Conservation (phyloP, 352 stramenopile genomes). For the Blastocystis sp. region DNA sequence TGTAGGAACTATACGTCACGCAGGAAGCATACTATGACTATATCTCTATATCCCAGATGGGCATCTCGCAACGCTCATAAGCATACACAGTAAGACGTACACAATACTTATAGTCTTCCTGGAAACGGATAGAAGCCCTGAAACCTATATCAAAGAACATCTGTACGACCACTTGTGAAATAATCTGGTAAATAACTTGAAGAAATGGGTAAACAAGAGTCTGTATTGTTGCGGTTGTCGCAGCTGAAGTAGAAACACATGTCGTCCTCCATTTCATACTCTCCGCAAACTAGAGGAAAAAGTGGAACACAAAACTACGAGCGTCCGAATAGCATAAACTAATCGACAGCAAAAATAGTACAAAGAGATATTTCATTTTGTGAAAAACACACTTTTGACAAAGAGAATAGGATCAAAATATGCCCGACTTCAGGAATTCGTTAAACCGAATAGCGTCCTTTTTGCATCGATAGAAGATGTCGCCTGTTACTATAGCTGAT, state of each 20-base stretch:
- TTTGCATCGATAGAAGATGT: too few species aligned
- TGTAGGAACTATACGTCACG: not conserved
- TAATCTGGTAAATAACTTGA: not conserved
- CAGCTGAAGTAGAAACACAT: conserved; percentile 5
- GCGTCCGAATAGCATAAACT: not conserved
- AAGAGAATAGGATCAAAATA: not conserved
- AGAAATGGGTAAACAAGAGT: not conserved
- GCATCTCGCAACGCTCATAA: conserved; percentile 16
- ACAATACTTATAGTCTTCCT: conserved; percentile 35
- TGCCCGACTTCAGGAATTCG: not conserved
- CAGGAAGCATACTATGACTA: not conserved
- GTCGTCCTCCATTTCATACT: conserved; percentile 12
- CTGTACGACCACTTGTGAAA: not conserved
- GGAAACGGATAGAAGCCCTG: not conserved
- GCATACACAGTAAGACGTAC: conserved; percentile 6
- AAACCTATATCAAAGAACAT: not conserved
- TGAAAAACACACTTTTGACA: not conserved
- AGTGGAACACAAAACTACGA: not conserved
- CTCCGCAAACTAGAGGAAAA: conserved; percentile 7
- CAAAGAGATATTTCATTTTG: conserved; percentile 4
- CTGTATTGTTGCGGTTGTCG: not conserved
- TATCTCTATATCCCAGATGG: conserved; percentile 34
- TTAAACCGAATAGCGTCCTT: not conserved
- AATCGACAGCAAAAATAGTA: not conserved
- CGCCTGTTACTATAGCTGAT: too few species aligned